Base-by-base conservation (phyloP, 2,329 filamentous ascomycete species). In the Keithomyces neogunnii region DNA sequence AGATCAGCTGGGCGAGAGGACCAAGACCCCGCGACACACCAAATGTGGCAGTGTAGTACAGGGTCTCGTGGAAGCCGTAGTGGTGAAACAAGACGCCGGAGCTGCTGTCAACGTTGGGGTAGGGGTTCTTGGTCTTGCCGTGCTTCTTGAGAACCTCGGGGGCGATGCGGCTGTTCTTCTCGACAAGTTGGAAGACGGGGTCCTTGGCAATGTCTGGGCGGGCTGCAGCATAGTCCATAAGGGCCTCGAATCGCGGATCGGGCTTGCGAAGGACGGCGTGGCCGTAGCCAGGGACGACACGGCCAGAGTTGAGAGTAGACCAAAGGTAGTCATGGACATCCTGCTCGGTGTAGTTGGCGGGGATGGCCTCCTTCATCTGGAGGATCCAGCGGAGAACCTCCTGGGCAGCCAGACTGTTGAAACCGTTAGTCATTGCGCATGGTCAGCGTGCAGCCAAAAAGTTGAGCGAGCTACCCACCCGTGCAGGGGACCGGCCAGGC, bases 71-170 rank as follows among this genome's bases (percentile, higher is more conserved):
- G 83, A 99, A 96, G 53, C 92, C 93, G 68, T 96, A 99, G 76
- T 97, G 90, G 72, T 97, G 86, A 82, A 99, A 97, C 47, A 99
- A 79, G 5, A 97, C 91, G 57, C 93, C 93, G 1, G 90, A 96
- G 56, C 83, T 86, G 46, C 87, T 90, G 71, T 99, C 93, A 55
- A 99, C 93, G 68, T 99, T 99, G 57, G 93, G 93, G 73, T 92
- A 95, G 2, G 93, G 90, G 74, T 96, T 96, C 80, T 95, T 95
- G 59, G 90, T 96, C 85, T 96, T 97, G 70, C 93, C 93, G 67
- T 99, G 93, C 74, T 96, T 84, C 62, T 83, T 93, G 61, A 99
- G 78, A 26, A 99, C 93, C 49, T 82, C 81, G 13, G 93, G 93
- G 0, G 93, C 93, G 56, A 99, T 86, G 64, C 90, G 86, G 58